A percentile compares a stretch with the other conserved stretches of the same genome.
Evolutionary conservation across 2,329 filamentous ascomycete genomes (phyloP).

Genomic region (Colletotrichum agaves): DNA sequence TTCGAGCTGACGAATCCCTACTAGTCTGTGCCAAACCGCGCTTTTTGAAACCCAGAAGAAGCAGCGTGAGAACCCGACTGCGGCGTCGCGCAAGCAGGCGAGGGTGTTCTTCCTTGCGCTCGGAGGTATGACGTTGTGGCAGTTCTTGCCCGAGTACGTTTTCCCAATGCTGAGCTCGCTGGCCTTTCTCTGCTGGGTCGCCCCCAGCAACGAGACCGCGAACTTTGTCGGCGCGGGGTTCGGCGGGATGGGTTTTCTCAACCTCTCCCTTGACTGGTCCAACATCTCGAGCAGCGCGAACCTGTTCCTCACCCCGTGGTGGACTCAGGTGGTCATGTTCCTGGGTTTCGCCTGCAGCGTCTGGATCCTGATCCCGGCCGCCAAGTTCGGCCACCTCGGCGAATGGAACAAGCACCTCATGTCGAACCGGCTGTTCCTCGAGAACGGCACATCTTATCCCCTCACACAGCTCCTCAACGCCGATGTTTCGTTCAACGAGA

Average conservation of each 20-base stretch:
- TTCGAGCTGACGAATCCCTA: conserved; percentile 7
- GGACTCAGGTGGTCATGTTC: conserved; percentile 62
- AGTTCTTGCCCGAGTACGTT: conserved; percentile 31
- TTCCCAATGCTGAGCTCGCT: conserved; percentile 33
- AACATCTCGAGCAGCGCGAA: conserved; percentile 55
- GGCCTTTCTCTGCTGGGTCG: conserved; percentile 71
- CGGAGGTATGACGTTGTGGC: conserved; percentile 55
- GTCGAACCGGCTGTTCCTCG: conserved; percentile 65
- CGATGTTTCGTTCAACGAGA: conserved; percentile 66
- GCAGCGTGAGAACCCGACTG: conserved; percentile 61
- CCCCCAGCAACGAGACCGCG: conserved; percentile 65
- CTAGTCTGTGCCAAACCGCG: conserved; percentile 61
- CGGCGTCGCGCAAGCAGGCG: conserved; percentile 63
- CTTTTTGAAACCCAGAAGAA: conserved; percentile 68
- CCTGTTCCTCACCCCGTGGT: conserved; percentile 64
- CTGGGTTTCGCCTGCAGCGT: conserved; percentile 64
- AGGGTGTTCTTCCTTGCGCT: conserved; percentile 66
- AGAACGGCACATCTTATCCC: conserved; percentile 59
- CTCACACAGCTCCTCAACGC: conserved; percentile 49
- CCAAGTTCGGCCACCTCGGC: conserved; percentile 67
- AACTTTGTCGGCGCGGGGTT: conserved; percentile 71
- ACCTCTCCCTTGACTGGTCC: conserved; percentile 67
- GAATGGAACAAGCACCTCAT: conserved; percentile 61
- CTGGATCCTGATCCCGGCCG: conserved; percentile 68
- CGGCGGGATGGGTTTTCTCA: conserved; percentile 67